Base-by-base conservation (phyloP, 139 green algal species). In the Pedinophyceae sp. region DNA sequence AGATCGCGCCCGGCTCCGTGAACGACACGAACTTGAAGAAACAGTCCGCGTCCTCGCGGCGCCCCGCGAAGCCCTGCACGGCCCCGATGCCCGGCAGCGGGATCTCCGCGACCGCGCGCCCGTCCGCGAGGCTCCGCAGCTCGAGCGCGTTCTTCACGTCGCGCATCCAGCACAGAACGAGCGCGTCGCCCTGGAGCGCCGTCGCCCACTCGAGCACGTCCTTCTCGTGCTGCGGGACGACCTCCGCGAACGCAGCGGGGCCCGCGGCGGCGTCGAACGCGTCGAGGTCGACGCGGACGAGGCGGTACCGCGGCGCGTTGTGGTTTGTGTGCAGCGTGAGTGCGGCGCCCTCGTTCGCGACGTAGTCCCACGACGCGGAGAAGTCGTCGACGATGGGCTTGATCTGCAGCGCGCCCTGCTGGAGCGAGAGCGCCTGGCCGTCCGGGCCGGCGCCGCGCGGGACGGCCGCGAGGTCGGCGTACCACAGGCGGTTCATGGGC, bases 301-400 rank as follows among this genome's bases (percentile, higher is more conserved):
- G 30, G 73, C 73, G 78, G 62, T 88, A 91, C 1, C 73, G 64
- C 5, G 88, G 85, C n/a, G 88, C 83, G 2, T 78, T 49, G 2
- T 77, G 60, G 74, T 96, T 95, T 30, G 88, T 95, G 24, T 69
- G 62, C 50, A 95, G 71, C 17, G 66, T 83, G 57, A 94, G 86
- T n/a, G 18, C 34, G 24, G 51, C 51, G 10, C 78, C 87, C 5
- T 87, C 68, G 50, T 93, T 91, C 27, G 78, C 70, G 25, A 93
- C 57, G 58, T 89, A 91, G 17, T 60, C 54, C 39, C 67, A 95
- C 16, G 61, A 47, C 19, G 71, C 87, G 24, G 81, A 69, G 61
- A 94, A 93, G 58, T 80, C 70, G 68, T 94, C 77, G 16, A 95
- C 71, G 10, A 95, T 68, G 60, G 83, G 80, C 4, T 66, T 39